Base-by-base conservation (phyloP, 495 filamentous ascomycete genomes). In the Talaromyces nanjingensis region DNA sequence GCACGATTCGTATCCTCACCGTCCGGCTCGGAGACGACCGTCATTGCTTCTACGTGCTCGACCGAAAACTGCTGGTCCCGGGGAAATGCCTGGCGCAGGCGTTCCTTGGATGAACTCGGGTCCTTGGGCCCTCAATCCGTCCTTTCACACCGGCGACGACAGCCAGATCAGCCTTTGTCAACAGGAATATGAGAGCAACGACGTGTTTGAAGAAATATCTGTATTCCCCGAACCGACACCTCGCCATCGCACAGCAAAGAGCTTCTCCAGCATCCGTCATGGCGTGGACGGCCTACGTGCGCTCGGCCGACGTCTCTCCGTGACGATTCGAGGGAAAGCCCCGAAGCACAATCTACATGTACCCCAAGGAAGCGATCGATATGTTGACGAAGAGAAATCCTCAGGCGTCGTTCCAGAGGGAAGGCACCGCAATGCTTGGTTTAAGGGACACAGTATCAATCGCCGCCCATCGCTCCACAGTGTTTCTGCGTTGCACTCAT, bases 261-360 rank as follows among this genome's bases (percentile, higher is more conserved):
- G 78, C 68, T 82, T 81, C 66, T 82, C 79, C 14, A 77, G 68
- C 24, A 63, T 81, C 34, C 75, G 75, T 53, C 77, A 81, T 59
- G 74, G 77, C 5, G 73, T 81, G 59, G 77, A 79, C 62, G 78
- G 78, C 1, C 63, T 81, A 54, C 76, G 75, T 34, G 77, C 77
- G 8, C 69, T 81, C 11, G 77, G 76, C 37, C 79, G 77, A 57
- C 77, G 79, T 5, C 57, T 80, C 56, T 81, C 79, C 2, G 74
- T 81, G 29, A 77, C 74, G 16, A 61, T 81, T 37, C 77, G 79
- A 33, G 70, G 66, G 65, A 80, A 79, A 66, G 72, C 73, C n/a
- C 74, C 76, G 1, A 73, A 73, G 56, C 70, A 77, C n/a, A 70
- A 70, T 18, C 49, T 70, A 31, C 64, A 71, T 39, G 62, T 65